Percentiles rank a stretch among this genome's conserved stretches.
phyloP scores from a whole-genome alignment of 306 rosid genomes.

The Cajanus cajan region DNA sequence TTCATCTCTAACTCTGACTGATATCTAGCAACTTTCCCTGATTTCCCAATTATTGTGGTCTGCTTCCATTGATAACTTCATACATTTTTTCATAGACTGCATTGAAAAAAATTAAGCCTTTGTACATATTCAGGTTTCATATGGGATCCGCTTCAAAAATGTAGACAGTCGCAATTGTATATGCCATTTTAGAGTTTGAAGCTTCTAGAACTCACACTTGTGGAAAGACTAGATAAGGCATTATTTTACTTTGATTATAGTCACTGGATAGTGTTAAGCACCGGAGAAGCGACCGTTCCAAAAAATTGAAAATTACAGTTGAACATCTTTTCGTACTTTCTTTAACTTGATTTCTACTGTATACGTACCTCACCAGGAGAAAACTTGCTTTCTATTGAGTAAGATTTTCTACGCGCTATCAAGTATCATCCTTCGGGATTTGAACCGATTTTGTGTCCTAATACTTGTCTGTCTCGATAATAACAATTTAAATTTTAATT shows the following conservation, averaged over 20 bases:
- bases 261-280: neutral
- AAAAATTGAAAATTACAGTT: neutral
- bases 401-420: too few relatives aligned
- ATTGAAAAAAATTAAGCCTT: slow-evolving; percentile 3
- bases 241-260: neutral
- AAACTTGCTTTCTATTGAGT: too few relatives aligned
- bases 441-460: too few relatives aligned
- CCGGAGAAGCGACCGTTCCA: neutral
- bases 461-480: too few relatives aligned
- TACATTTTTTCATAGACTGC: neutral
- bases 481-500: too few relatives aligned
- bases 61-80: slow-evolving; percentile 5
- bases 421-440: too few relatives aligned
- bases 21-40: slow-evolving; percentile 16
- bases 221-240: neutral
- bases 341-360: neutral
- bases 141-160: slow-evolving; percentile 20
- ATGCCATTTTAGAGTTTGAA: slow-evolving; percentile 36
- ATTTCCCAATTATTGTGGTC: neutral
- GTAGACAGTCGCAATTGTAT: neutral
- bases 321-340: neutral
- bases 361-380: neutral
- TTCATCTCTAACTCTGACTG: neutral
- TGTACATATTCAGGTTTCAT: slow-evolving; percentile 35
- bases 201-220: slow-evolving; percentile 34